A percentile compares a stretch with the other conserved stretches of the same genome.
Evolutionary conservation across 2,329 filamentous ascomycete species (phyloP).

Genomic region (Coniochaeta pulveracea): DNA sequence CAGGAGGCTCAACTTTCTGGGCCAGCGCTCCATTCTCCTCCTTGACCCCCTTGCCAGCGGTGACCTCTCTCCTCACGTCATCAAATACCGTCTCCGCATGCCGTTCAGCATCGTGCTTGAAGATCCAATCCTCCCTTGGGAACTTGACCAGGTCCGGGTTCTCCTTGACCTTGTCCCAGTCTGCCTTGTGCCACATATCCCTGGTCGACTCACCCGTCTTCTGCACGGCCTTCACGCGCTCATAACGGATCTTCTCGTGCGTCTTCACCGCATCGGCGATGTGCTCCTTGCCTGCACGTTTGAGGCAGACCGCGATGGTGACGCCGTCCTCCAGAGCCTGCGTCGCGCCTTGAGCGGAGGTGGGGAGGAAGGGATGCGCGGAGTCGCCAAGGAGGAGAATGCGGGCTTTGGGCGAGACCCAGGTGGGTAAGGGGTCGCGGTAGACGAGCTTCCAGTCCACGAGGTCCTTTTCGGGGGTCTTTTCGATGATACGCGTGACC

Average conservation of each 20-base stretch:
- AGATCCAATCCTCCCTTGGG: slow-evolving; percentile 39
- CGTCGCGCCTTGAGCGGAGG: slow-evolving; percentile 32
- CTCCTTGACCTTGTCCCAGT: slow-evolving; percentile 33
- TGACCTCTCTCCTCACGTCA: slow-evolving; percentile 17
- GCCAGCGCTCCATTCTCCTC: no score
- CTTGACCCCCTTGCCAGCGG: no score
- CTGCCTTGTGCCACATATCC: slow-evolving; percentile 40
- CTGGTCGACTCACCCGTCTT: slow-evolving; percentile 33
- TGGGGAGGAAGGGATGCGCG: slow-evolving; percentile 37
- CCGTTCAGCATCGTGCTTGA: slow-evolving; percentile 36
- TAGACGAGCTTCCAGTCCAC: slow-evolving; percentile 31
- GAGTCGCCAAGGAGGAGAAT: slow-evolving; percentile 36
- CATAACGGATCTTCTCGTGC: slow-evolving; percentile 33
- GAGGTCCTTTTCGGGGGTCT: slow-evolving; percentile 12
- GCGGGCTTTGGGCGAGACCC: slow-evolving; percentile 25
- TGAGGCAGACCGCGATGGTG: slow-evolving; percentile 30
- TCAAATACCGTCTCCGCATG: slow-evolving; percentile 27
- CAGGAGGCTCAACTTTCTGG: no score
- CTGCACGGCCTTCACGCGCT: slow-evolving; percentile 33
- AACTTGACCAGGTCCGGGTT: slow-evolving; percentile 34
- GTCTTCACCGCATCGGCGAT: slow-evolving; percentile 27
- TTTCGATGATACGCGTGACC: slow-evolving; percentile 22
- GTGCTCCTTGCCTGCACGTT: slow-evolving; percentile 17
- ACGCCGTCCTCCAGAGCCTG: slow-evolving; percentile 39
- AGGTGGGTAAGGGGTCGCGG: slow-evolving; percentile 29